phyloP scores from a whole-genome alignment of 1,284 basidiomycete species.

The Ceratobasidium theobromae region DNA sequence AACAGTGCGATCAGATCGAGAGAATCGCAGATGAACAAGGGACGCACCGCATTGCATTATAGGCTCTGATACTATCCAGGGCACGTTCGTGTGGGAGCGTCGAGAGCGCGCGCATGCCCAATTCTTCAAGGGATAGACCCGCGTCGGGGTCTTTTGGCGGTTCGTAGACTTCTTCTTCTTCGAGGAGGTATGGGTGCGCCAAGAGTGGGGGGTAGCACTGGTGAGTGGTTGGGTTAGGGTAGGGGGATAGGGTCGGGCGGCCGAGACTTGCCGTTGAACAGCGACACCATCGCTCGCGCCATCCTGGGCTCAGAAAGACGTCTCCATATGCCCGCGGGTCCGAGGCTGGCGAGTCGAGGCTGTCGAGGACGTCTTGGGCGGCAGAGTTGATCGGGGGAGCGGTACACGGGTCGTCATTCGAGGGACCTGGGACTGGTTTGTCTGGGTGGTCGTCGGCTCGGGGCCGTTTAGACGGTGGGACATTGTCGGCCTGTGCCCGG shows the following conservation, averaged over 20 bases:
- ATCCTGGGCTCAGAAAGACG: conserved; percentile 69
- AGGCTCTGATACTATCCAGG: conserved; percentile 76
- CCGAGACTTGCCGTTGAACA: conserved; percentile 53
- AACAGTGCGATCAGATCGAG: not conserved
- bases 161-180: conserved; percentile 72
- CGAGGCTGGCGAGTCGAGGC: not conserved
- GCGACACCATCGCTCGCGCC: conserved; percentile 70
- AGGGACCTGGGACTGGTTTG: not conserved
- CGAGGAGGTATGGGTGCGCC: conserved; percentile 58
- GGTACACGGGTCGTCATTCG: conserved; percentile 16
- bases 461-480: conserved; percentile 36
- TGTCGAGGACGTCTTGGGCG: conserved; percentile 34
- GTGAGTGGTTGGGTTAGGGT: not conserved
- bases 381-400: conserved; percentile 33
- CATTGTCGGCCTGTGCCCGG: conserved; percentile 29
- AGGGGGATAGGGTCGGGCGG: not conserved
- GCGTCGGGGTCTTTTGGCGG: conserved; percentile 80
- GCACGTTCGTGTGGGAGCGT: conserved; percentile 70
- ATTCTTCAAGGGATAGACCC: conserved; percentile 70
- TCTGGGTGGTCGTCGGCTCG: conserved; percentile 25
- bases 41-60: conserved; percentile 70
- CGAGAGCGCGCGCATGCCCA: conserved; percentile 72
- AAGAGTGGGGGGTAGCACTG: conserved; percentile 34
- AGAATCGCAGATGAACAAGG: not conserved
- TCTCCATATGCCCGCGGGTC: conserved; percentile 55